Evolutionary conservation across 192 early-diverging fungal genomes (phyloP), one percentile per base, ranked within the genome.

Genomic region (Gryganskiella cystojenkinii): DNA sequence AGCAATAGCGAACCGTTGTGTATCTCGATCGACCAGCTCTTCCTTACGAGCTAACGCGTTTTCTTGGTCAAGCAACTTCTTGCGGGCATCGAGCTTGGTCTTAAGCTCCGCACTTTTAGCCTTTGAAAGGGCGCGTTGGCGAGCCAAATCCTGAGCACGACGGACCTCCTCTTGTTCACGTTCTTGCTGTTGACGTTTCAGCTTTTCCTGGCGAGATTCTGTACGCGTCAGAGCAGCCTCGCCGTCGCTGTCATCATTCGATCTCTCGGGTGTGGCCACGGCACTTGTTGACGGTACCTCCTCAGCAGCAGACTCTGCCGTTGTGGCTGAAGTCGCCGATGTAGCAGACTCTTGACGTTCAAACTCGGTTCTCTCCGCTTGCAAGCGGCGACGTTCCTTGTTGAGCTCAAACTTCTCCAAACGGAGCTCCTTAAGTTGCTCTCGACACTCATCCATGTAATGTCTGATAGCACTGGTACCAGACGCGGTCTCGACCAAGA

Each of bases 401-500:
- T 83, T 84, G 28, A 93, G 50, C 42, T 95, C 94, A 15, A 92
- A 75, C 49, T 90, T 88, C 75, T 95, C 90, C 64, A 92, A 92
- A 49, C 89, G 86, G 50, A 95, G 80, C 49, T 91, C 93, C 0
- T 85, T 86, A 24, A 87, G 80, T 10, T 90, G 70, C 47, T 95
- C 92, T 4, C 90, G 80, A 40, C 89, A 91, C 51, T 90, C 82
- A 40, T 95, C 95, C 60, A 94, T 86, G 73, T 90, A 94, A 31
- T 82, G 80, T 75, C 88, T 84, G 60, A 86, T 87, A 40, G 80
- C 76, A 43, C 82, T 60, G 25, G 89, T 87, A 66, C 91, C 88
- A 25, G 84, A 82, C 33, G 89, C 85, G 25, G 90, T 71, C 40
- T 90, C 87, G 28, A 86, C 71, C 40, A 88, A 49, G 28, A 88